Evolutionary conservation across 352 stramenopile species (phyloP).

Genomic region (Phytophthora syringae): DNA sequence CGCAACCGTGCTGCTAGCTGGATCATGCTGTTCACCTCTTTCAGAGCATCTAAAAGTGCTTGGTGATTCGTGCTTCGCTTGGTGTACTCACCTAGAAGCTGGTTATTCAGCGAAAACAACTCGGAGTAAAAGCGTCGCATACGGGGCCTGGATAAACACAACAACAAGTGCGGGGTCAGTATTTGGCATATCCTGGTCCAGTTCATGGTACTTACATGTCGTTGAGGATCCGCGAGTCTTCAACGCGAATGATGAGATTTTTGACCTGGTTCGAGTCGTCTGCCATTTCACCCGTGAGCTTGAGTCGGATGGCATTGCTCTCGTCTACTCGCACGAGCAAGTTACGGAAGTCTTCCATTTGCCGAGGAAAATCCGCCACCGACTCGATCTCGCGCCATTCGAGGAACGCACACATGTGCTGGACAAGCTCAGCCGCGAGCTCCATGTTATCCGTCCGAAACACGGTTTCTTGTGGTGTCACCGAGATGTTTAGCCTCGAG

Average conservation of each 20-base stretch:
- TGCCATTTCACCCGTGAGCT: constrained; percentile 93
- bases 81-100: constrained; percentile 92
- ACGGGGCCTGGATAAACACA: constrained; percentile 41
- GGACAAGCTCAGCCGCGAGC: constrained; percentile 86
- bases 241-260: constrained; percentile 89
- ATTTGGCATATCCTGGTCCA: neutral
- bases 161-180: neutral
- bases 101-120: constrained; percentile 91
- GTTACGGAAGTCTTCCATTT: constrained; percentile 87
- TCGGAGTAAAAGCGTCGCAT: constrained; percentile 92
- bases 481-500: constrained; percentile 50
- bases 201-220: constrained; percentile 82
- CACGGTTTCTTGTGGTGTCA: constrained; percentile 61
- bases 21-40: constrained; percentile 94
- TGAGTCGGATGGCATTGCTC: constrained; percentile 88
- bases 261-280: constrained; percentile 93
- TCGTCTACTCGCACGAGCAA: constrained; percentile 84
- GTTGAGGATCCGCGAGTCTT: constrained; percentile 92
- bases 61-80: constrained; percentile 94
- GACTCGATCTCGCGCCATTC: constrained; percentile 90
- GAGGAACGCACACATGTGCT: constrained; percentile 87
- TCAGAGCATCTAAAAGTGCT: constrained; percentile 88
- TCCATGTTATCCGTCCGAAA: constrained; percentile 89
- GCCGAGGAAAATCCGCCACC: constrained; percentile 82
- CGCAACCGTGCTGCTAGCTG: constrained; percentile 89